Evolutionary conservation across 2,329 filamentous ascomycete species (phyloP).

Genomic region (Ceratocystis alfenasii): DNA sequence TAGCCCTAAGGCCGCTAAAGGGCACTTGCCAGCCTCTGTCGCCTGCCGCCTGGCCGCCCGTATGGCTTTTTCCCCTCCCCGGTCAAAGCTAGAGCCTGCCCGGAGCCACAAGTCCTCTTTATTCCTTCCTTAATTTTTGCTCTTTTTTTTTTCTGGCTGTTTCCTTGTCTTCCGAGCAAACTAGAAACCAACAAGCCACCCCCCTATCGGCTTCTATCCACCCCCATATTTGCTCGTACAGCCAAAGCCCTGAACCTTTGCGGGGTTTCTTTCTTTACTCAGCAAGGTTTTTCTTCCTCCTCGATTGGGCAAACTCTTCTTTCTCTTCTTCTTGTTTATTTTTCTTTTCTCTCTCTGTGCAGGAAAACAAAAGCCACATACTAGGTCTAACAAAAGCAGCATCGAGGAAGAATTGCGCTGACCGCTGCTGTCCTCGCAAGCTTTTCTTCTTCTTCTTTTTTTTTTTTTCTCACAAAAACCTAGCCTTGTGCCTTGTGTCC

Average conservation of each 20-base stretch:
- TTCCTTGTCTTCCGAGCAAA: background rate
- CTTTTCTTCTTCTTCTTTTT: background rate
- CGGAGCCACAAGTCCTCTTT: too few relatives aligned
- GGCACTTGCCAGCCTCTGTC: background rate
- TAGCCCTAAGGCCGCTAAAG: background rate
- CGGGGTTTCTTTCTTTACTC: background rate
- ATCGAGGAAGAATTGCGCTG: background rate
- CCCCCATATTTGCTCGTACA: background rate
- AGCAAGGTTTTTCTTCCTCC: background rate
- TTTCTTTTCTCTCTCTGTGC: background rate
- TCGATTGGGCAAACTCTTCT: background rate
- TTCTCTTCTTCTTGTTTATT: background rate
- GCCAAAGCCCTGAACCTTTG: background rate
- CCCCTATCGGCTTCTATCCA: background rate
- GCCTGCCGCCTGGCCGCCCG: too few relatives aligned
- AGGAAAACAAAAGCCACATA: too few relatives aligned
- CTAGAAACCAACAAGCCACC: background rate
- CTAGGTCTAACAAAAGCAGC: too few relatives aligned
- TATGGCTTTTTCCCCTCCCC: too few relatives aligned
- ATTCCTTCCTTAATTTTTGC: background rate
- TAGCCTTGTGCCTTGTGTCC: background rate
- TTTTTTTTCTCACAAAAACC: too few relatives aligned
- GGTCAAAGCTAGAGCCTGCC: too few relatives aligned
- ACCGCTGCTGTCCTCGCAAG: constrained; percentile 10
- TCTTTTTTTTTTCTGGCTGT: background rate